Evolutionary conservation across 805 yeast genomes (phyloP).

Genomic region (Zygoascus bituminiphila): DNA sequence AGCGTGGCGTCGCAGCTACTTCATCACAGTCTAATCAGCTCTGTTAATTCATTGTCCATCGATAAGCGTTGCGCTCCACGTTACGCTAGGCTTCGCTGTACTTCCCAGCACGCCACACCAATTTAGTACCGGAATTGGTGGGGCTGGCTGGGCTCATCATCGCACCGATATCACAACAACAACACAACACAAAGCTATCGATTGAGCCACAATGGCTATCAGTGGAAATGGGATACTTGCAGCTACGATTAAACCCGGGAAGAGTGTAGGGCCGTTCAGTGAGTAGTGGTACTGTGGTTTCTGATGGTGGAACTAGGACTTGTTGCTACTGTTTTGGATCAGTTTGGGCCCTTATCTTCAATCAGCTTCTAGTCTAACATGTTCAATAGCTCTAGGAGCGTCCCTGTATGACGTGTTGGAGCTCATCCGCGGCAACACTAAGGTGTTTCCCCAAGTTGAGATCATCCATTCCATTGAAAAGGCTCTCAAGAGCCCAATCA

Average conservation of each 20-base stretch:
- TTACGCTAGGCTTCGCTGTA: too few species aligned
- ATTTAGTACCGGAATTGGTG: background rate
- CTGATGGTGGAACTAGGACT: too few species aligned
- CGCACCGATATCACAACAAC: background rate
- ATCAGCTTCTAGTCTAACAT: background rate
- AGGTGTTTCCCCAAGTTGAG: constrained; percentile 16
- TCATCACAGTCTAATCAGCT: too few species aligned
- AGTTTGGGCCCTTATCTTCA: background rate
- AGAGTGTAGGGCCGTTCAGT: constrained; percentile 11
- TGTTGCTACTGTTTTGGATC: background rate
- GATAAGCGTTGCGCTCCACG: too few species aligned
- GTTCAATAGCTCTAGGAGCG: constrained; percentile 14
- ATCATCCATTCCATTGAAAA: constrained; percentile 13
- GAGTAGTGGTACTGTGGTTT: too few species aligned
- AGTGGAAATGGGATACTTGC: background rate
- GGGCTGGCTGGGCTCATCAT: background rate
- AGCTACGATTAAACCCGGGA: constrained; percentile 10
- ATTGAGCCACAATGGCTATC: constrained; percentile 1
- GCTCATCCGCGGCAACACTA: constrained; percentile 11
- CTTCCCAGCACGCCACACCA: background rate
- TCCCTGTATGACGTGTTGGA: constrained; percentile 12
- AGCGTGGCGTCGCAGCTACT: too few species aligned
- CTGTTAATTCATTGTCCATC: too few species aligned
- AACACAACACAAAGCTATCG: background rate
- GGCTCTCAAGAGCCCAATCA: constrained; percentile 11